Conservation (phyloP, 2,329 filamentous ascomycete genomes). For the Colletotrichum gloeosporioides region DNA sequence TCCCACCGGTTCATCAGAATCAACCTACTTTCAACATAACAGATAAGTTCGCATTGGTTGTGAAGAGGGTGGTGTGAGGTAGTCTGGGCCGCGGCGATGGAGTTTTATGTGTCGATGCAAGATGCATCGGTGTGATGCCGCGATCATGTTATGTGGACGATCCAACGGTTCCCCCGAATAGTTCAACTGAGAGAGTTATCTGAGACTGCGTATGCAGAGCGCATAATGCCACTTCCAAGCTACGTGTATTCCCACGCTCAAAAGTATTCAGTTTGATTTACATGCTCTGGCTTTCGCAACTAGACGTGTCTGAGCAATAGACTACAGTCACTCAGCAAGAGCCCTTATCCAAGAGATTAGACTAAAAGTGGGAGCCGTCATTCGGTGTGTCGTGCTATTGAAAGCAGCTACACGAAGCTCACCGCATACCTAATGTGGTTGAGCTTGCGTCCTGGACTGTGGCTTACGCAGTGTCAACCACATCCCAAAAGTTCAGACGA, state of each 20-base stretch:
- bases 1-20: not conserved
- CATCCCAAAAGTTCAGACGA: not conserved
- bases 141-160: not conserved
- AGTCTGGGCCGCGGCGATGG: not conserved
- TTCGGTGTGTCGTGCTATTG: not conserved
- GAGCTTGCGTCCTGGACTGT: not conserved
- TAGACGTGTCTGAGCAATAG: accelerated
- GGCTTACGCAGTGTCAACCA: not conserved
- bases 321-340: accelerated
- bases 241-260: not conserved
- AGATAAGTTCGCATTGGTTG: not conserved
- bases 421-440: not conserved
- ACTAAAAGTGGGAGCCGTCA: not conserved
- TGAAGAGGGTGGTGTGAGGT: not conserved
- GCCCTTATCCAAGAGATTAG: not conserved
- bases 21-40: not conserved
- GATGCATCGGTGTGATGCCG: not conserved
- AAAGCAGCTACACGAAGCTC: not conserved
- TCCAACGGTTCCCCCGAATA: accelerated
- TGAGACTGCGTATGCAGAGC: not conserved
- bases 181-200: accelerated
- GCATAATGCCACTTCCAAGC: accelerated
- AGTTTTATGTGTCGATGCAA: not conserved
- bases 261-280: accelerated
- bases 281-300: not conserved